Conservation (phyloP, 225 moss, liverwort and hornwort species). For the Ulota crispa region DNA sequence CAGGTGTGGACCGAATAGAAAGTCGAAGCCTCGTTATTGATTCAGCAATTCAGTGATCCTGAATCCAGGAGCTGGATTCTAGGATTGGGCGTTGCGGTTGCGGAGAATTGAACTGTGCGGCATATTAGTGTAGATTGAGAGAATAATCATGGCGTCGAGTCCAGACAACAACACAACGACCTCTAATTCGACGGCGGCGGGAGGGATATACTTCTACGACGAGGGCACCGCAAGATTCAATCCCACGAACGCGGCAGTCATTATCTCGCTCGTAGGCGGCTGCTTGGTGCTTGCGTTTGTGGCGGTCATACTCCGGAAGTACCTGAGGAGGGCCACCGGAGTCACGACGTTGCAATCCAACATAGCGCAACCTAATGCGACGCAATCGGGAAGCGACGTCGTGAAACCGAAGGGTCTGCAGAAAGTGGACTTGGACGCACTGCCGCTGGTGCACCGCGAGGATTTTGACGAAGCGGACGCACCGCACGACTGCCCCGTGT, state of each 20-base stretch:
- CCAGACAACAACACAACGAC: neutral
- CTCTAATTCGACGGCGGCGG: neutral
- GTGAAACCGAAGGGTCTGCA: conserved; percentile 50
- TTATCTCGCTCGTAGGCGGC: conserved; percentile 67
- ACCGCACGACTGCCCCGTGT: conserved; percentile 71
- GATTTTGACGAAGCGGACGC: conserved; percentile 55
- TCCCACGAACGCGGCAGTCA: conserved; percentile 81
- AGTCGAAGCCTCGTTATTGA: neutral
- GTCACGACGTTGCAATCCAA: neutral
- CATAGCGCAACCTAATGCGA: neutral
- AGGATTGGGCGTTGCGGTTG: neutral
- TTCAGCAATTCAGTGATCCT: neutral
- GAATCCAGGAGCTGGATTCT: neutral
- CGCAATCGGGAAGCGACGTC: conserved; percentile 1
- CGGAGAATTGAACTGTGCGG: no score
- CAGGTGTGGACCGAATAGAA: neutral
- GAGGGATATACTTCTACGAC: neutral
- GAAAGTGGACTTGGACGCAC: conserved; percentile 54
- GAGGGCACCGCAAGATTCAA: conserved; percentile 38
- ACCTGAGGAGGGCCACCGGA: neutral
- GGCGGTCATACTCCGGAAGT: conserved; percentile 49
- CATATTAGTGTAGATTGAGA: neutral
- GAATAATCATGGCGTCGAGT: conserved; percentile 13
- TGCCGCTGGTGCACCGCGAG: conserved; percentile 63
- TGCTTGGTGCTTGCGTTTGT: conserved; percentile 68